Evolutionary conservation across 2,329 filamentous ascomycete species (phyloP).

Genomic region (Daldinia sp.): DNA sequence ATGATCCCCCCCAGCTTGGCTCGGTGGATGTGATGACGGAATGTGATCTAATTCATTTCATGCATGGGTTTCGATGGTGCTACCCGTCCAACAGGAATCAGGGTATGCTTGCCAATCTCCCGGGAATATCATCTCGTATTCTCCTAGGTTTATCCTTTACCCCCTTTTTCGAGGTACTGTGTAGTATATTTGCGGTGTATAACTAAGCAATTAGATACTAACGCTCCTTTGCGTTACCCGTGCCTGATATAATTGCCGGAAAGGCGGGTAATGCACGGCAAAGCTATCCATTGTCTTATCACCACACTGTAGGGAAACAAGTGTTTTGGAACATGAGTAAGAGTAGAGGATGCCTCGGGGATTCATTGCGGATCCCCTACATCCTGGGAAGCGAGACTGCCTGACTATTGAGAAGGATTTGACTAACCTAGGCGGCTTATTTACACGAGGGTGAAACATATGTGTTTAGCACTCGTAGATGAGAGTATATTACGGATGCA

Average conservation of each 20-base stretch:
- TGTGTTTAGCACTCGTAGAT: too few species aligned
- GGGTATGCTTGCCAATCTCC: not conserved
- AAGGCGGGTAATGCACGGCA: not conserved
- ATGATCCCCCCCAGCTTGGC: not conserved
- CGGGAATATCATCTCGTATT: constrained; percentile 3
- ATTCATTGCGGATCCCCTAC: too few species aligned
- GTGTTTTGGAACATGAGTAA: not conserved
- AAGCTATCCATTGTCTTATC: not conserved
- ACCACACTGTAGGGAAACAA: not conserved
- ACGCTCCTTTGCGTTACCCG: constrained; percentile 2
- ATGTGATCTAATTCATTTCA: constrained; percentile 2
- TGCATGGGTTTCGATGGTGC: not conserved
- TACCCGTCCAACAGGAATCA: not conserved
- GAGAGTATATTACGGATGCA: not conserved
- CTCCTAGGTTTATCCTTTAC: constrained; percentile 1
- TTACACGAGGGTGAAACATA: too few species aligned
- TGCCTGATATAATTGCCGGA: not conserved
- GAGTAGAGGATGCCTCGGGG: too few species aligned
- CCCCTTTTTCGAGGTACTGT: not conserved
- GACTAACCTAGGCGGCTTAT: not conserved
- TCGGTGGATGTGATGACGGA: constrained; percentile 5
- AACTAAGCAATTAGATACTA: not conserved
- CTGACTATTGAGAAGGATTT: not conserved
- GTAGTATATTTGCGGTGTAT: not conserved
- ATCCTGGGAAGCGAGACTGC: not conserved